phyloP scores from a whole-genome alignment of 805 yeast species.

The Candida incommunis region DNA sequence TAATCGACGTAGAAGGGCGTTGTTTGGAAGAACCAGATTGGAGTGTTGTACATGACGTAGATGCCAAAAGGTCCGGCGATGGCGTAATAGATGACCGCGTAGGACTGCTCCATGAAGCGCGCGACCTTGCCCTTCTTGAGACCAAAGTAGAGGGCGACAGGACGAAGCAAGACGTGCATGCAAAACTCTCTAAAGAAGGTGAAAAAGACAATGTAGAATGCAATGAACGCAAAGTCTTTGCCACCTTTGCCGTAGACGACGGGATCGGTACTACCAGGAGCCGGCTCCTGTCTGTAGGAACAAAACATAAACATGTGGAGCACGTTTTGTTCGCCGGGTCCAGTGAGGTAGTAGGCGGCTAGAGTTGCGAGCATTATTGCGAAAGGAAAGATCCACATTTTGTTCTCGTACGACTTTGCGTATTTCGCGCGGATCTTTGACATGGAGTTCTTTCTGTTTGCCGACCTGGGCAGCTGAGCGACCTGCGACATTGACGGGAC shows the following conservation, averaged over 20 bases:
- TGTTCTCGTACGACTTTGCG: constrained; percentile 23
- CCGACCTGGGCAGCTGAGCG: constrained; percentile 4
- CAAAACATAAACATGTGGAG: constrained; percentile 49
- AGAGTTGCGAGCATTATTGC: constrained; percentile 30
- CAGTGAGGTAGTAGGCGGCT: constrained; percentile 31
- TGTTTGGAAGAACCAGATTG: constrained; percentile 85
- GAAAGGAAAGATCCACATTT: constrained; percentile 60
- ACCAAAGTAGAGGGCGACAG: constrained; percentile 46
- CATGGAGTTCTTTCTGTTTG: constrained; percentile 7
- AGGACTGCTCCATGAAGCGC: constrained; percentile 89
- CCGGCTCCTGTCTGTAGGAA: constrained; percentile 43
- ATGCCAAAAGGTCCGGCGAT: constrained; percentile 75
- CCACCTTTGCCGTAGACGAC: constrained; percentile 71
- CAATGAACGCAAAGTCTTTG: constrained; percentile 68
- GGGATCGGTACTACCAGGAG: constrained; percentile 34
- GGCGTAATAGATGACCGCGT: constrained; percentile 69
- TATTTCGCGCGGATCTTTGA: constrained; percentile 3
- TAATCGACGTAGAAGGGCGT: constrained; percentile 61
- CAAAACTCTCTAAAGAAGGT: constrained; percentile 81
- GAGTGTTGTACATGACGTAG: constrained; percentile 71
- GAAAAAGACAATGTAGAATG: constrained; percentile 71
- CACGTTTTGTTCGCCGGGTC: constrained; percentile 47
- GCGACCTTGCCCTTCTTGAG: constrained; percentile 43
- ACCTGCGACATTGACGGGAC: constrained; percentile 46
- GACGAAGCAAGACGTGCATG: constrained; percentile 70